Evolutionary conservation across 2,329 filamentous ascomycete species (phyloP), one percentile per base, ranked within the genome.

Genomic region (Diaporthe eres): DNA sequence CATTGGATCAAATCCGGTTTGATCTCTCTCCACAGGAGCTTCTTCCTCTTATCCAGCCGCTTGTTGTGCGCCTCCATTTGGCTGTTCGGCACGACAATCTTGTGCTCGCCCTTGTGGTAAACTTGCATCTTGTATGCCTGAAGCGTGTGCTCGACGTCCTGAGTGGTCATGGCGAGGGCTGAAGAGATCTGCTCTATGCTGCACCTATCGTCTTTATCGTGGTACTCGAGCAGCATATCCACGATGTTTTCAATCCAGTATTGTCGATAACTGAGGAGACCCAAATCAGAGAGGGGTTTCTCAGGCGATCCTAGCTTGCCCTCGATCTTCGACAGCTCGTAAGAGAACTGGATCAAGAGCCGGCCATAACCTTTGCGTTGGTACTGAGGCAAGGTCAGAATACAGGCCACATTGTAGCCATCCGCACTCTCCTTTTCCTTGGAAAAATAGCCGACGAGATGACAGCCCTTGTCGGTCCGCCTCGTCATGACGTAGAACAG

Each of bases 401-500:
- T 99, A 90, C 97, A 99, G 6, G 97, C 97, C 44, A 99, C 93
- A 82, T 99, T 99, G 89, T 98, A 99, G 42, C 94, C 95, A 81
- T 99, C 97, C 0, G 95, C 95, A 53, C 94, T 96, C 84, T 99
- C 97, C 80, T 99, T 99, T 84, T 99, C 97, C 83, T 99, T 99
- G 74, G 94, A 98, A 84, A 99, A 99, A 83, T 98, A 99, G n/a
- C 97, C 97, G n/a, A 99, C 94, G 68, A 99, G 90, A 82, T 98
- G 97, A 81, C 94, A 97, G 19, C 97, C 97, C 80, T 95, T 93
- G 68, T 98, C 95, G 78, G 96, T 94, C 79, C 94, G 92, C 55
- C 93, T 93, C 37, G 95, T 95, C 96, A 99, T 98, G 84, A 98
- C 96, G 85, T 99, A 99, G 87, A 99, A 99, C 49, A 99, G 86